Evolutionary conservation across 306 rosid species (phyloP).

Genomic region (Vigna hirtella): DNA sequence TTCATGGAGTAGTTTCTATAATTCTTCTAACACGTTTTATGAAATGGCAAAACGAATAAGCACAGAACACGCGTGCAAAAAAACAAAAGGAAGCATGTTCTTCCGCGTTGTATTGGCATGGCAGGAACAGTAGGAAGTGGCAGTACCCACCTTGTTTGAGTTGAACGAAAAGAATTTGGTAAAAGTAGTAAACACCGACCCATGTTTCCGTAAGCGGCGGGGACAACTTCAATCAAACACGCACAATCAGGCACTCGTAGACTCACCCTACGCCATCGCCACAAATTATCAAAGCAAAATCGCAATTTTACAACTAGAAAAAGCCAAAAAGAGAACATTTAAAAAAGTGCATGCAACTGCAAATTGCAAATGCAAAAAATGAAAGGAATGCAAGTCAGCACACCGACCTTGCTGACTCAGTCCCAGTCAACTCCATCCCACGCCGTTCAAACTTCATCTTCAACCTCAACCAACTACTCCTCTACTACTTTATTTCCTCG

Average conservation of each 20-base stretch:
- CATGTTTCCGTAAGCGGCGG: constrained; percentile 15
- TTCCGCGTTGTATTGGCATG: not conserved
- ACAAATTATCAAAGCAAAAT: not conserved
- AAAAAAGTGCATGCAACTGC: not conserved
- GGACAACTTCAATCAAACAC: not conserved
- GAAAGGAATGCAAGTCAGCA: constrained; percentile 2
- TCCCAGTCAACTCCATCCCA: constrained; percentile 38
- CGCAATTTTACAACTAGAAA: not conserved
- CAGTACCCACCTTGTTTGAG: not conserved
- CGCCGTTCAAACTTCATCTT: constrained; percentile 37
- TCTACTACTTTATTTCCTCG: not conserved
- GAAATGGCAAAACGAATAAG: too few relatives aligned
- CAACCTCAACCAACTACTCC: constrained; percentile 27
- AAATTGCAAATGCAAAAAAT: not conserved
- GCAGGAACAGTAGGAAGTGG: too few relatives aligned
- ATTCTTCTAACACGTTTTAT: not conserved
- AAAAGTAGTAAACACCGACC: constrained; percentile 20
- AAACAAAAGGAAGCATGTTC: not conserved
- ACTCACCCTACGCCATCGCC: not conserved
- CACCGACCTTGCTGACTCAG: constrained; percentile 44
- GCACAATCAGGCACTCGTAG: not conserved
- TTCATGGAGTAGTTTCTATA: too few relatives aligned
- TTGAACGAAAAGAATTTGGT: not conserved
- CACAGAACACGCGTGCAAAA: not conserved
- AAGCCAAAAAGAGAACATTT: not conserved